phyloP scores from a whole-genome alignment of 371 early-diverging fungal genomes.

The Mucor indicus region DNA sequence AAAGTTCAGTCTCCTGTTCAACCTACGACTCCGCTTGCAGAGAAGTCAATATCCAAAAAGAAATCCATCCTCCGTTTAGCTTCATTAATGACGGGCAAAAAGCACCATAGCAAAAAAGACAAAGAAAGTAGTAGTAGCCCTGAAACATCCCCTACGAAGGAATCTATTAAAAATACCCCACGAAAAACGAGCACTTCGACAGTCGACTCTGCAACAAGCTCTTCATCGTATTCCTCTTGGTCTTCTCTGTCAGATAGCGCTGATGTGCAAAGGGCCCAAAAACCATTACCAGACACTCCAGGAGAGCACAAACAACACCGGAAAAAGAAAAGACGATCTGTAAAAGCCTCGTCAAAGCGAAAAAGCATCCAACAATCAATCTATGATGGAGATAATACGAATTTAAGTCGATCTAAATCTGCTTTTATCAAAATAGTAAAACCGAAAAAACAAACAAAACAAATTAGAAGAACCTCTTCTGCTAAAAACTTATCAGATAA shows the following conservation, averaged over 20 bases:
- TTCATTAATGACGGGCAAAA: conserved; percentile 20
- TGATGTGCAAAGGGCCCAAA: conserved; percentile 12
- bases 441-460: conserved; percentile 12
- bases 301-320: too few relatives aligned
- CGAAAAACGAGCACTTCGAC: conserved; percentile 32
- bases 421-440: conserved; percentile 38
- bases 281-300: conserved; percentile 27
- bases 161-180: neutral
- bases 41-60: conserved; percentile 5
- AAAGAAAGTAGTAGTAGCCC: conserved; percentile 7
- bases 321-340: conserved; percentile 37
- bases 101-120: neutral
- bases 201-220: conserved; percentile 11
- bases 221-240: conserved; percentile 26
- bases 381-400: neutral
- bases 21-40: conserved; percentile 2
- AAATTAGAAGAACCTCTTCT: conserved; percentile 19
- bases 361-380: conserved; percentile 13
- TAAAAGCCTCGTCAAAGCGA: conserved; percentile 31
- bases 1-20: neutral
- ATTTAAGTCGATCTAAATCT: conserved; percentile 12
- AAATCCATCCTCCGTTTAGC: conserved; percentile 18
- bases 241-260: conserved; percentile 21
- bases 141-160: conserved; percentile 7
- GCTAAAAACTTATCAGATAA: conserved; percentile 7